Base-by-base conservation (phyloP, 2,329 filamentous ascomycete genomes). In the Sporothrix euskadiensis region DNA sequence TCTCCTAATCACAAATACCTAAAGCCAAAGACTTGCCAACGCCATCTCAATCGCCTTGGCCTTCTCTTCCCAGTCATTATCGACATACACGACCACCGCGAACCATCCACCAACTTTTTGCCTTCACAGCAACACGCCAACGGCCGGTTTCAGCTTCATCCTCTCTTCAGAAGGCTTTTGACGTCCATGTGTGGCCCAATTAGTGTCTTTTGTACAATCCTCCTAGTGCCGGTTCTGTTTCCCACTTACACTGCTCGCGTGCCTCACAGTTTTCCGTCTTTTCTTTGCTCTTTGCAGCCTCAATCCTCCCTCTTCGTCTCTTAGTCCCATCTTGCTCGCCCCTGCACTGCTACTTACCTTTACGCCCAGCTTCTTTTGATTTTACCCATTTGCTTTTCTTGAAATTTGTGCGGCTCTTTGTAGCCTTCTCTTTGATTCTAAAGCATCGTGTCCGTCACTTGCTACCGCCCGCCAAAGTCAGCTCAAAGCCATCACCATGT, bases 401-500 rank as follows among this genome's bases (percentile, higher is more conserved):
- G 22, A 10, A 10, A 47, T 47, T 30, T 71, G 12, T 57, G n/a
- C 19, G n/a, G 22, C 26, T 9, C 12, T 71, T 8, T 39, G 19
- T 8, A n/a, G 9, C 41, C 4, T 39, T 56, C 22, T 19, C 14
- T 32, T 35, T 22, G 41, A 32, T 69, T 19, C 6, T 47, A 4
- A 68, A 39, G 16, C 14, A 14, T 39, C 16, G 14, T 41, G 57
- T 19, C 14, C 56, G 4, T n/a, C 57, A 61, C 65, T 26, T 47
- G n/a, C 12, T 44, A 19, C n/a, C 35, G 8, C 39, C 54, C n/a
- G n/a, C 4, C 54, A 57, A 19, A 52, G 16, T 16, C 54, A 39
- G 44, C 19, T n/a, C 32, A 22, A 39, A 10, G 8, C 2, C 56
- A 44, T 32, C 78, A 77, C 72, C 56, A 86, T 86, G 84, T 80